A percentile compares a stretch with the other conserved stretches of the same genome.
phyloP scores from a whole-genome alignment of 2,329 filamentous ascomycete species.

The Myriangium duriaei region DNA sequence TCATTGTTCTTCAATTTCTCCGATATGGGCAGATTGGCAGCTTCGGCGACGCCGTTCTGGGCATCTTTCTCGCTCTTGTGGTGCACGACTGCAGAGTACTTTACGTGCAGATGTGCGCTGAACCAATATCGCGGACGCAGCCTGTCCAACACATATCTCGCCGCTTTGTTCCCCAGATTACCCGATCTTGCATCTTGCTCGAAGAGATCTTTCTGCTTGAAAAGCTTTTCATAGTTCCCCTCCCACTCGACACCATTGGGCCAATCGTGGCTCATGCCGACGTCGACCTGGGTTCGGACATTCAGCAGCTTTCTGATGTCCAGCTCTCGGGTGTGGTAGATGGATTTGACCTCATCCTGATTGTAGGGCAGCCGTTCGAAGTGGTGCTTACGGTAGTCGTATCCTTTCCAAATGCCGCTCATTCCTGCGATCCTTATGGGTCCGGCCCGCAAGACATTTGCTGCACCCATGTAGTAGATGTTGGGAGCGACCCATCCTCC shows the following conservation, averaged over 20 bases:
- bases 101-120: constrained; percentile 77
- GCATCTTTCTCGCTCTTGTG: constrained; percentile 27
- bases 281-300: constrained; percentile 73
- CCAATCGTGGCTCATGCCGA: constrained; percentile 95
- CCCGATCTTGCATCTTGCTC: constrained; percentile 62
- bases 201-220: constrained; percentile 62
- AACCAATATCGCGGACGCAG: constrained; percentile 84
- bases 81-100: constrained; percentile 55
- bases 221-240: constrained; percentile 58
- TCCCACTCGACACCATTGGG: constrained; percentile 68
- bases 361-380: constrained; percentile 79
- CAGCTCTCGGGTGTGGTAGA: constrained; percentile 82
- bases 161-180: constrained; percentile 66
- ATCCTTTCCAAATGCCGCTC: constrained; percentile 90
- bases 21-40: background rate
- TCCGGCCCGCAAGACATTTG: constrained; percentile 75
- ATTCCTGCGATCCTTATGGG: constrained; percentile 78
- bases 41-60: constrained; percentile 19
- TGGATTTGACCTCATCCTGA: constrained; percentile 59
- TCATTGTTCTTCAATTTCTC: constrained; percentile 44
- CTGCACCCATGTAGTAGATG: constrained; percentile 92
- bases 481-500: constrained; percentile 95
- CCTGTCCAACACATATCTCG: constrained; percentile 66
- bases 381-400: constrained; percentile 74
- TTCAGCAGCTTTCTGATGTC: constrained; percentile 85